These are phyloP conservation scores for Aspergillus clavatus DNA, from an alignment of 2,329 filamentous ascomycete species.

Conservation along the genomic window DNA sequence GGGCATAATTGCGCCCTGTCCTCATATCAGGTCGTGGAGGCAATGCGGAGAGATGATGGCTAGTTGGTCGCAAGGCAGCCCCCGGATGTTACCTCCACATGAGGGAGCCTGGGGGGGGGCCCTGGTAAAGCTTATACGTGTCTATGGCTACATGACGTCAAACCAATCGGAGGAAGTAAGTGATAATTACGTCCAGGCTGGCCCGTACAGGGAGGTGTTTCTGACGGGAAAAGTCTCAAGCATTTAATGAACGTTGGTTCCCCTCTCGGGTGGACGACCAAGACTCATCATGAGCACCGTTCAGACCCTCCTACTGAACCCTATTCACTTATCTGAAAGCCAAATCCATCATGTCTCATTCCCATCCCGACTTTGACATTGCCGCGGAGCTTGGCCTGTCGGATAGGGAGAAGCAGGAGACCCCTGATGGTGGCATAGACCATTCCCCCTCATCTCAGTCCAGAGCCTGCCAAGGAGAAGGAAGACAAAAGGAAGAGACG, in stretches of 20 bases:
- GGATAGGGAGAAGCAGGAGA: neutral
- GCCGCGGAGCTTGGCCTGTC: neutral
- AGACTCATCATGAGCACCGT: neutral
- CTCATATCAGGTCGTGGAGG: neutral
- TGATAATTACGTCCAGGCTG: neutral
- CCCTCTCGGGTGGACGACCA: neutral
- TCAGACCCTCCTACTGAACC: neutral
- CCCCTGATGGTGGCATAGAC: neutral
- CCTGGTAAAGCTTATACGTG: neutral
- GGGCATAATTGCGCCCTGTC: neutral
- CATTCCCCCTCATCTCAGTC: neutral
- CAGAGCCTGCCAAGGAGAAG: neutral
- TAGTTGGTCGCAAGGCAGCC: neutral
- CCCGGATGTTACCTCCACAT: neutral
- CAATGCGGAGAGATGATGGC: neutral
- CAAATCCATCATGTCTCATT: neutral
- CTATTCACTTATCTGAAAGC: neutral
- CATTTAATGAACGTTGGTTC: neutral
- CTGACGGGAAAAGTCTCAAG: neutral
- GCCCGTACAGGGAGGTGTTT: neutral
- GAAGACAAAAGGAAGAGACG: neutral
- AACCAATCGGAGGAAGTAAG: neutral
- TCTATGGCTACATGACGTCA: neutral
- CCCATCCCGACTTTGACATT: neutral
- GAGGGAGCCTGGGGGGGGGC: neutral